Base-by-base conservation (phyloP, 306 rosid genomes). In the Hippophae tibetana region DNA sequence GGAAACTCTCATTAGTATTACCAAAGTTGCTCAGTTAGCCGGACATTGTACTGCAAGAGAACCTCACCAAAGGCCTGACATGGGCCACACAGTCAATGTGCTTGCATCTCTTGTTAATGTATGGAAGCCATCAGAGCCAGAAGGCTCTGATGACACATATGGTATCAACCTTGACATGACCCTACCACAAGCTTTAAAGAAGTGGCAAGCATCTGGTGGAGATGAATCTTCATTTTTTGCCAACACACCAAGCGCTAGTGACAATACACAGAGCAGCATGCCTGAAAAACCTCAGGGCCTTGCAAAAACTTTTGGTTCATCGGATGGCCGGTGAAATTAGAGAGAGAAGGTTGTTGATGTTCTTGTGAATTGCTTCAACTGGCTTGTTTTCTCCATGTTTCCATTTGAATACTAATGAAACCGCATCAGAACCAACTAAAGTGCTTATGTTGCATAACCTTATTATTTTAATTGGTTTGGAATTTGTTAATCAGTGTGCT, bases 41-140 rank as follows among this genome's bases (percentile, higher is more conserved):
- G 81, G 95, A 42, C 89, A 92, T 54, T 87, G 98, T 69, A 69
- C 76, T 13, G 86, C 85, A 2, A 69, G 96, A 50, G 98, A 92
- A 71, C 84, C 96, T 5, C 62, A 79, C 69, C 95, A 85, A 31
- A 82, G 96, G 5, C 98, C 98, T 3, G 96, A 92, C 52, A 87
- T 92, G 87, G 61, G 95, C 42, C 89, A 81, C 57, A 87, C 43
- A 1, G 98, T 92, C 69, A 87, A 80, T 52, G 93, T 85, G 56
- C 74, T 92, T 26, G 86, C 87, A 0, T 73, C 96, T 18, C 88
- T 87, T n/a, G 68, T 87, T 31, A 84, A 85, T 69, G 74, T 79
- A 10, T 87, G 95, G 98, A 87, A 81, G 67, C 98, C 98, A 5
- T 8, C 80, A n/a, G 78, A 74, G 55, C 43, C 67, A 13, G 68